Base-by-base conservation (phyloP, 2,329 filamentous ascomycete genomes). In the Ciborinia camelliae region DNA sequence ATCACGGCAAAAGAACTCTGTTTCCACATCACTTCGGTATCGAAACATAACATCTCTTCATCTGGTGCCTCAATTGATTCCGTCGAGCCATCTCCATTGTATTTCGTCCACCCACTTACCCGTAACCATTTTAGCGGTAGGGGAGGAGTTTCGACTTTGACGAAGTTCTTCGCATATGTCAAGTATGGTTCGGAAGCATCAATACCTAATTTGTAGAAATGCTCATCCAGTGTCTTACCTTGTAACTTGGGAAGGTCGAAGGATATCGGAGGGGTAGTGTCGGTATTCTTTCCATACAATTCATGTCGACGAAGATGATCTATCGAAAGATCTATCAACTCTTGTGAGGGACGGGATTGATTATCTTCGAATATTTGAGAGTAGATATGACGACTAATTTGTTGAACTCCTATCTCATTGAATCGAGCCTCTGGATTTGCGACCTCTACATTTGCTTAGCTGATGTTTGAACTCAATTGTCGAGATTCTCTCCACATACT, bases 21-120 rank as follows among this genome's bases (percentile, higher is more conserved):
- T 75, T 96, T 96, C 85, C 89, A 99, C 89, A 99, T 88, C 54
- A 97, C 93, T 77, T 99, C 95, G 0, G 93, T 96, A 77, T 99
- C 95, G 72, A 99, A 99, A 45, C 90, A 93, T 63, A 98, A 80
- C 82, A 94, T 88, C 4, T 84, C 79, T 74, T 95, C 93, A 67
- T 94, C 82, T 0, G 96, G 95, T 12, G 87, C 86, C 67, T 89
- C 86, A 5, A 97, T 86, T 3, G 82, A 76, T 74, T 95, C 90
- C n/a, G 82, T 83, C 15, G 79, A 81, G 28, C 91, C 92, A 75
- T 96, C 89, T 2, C 80, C 75, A 69, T 89, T 82, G 78, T 99
- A 99, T 77, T 92, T 97, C 0, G 93, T 98, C 95, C 95, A 99
- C 1, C 95, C 96, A 74, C 91, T 96, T 70, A 81, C 83, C 47